Evolutionary conservation across 2,329 filamentous ascomycete genomes (phyloP).

Genomic region (Venturiaceae sp.): DNA sequence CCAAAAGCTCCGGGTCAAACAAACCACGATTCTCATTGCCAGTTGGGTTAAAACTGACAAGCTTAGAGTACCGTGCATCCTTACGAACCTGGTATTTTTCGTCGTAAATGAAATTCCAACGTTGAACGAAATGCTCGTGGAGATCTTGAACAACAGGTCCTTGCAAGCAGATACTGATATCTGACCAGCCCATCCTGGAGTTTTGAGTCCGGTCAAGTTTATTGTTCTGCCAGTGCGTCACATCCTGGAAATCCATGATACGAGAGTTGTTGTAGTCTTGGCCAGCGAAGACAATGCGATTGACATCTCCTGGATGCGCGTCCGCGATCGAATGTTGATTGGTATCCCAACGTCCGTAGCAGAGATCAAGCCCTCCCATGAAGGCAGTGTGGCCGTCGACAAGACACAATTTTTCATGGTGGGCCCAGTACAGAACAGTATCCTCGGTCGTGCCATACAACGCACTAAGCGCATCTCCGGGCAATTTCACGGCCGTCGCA

Average conservation of each 20-base stretch:
- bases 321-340: conserved; percentile 77
- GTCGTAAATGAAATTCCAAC: conserved; percentile 86
- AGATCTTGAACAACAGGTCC: conserved; percentile 70
- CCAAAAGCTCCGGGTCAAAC: not conserved
- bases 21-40: not conserved
- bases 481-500: conserved; percentile 51
- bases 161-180: conserved; percentile 66
- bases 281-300: conserved; percentile 71
- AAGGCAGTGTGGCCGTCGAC: conserved; percentile 73
- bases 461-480: conserved; percentile 62
- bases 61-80: conserved; percentile 18
- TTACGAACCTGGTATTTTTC: conserved; percentile 64
- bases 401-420: conserved; percentile 84
- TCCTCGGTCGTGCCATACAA: conserved; percentile 76
- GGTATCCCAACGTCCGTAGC: conserved; percentile 80
- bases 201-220: conserved; percentile 71
- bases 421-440: conserved; percentile 82
- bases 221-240: conserved; percentile 70
- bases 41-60: not conserved
- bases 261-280: conserved; percentile 89
- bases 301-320: conserved; percentile 67
- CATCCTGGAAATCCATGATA: conserved; percentile 72
- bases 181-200: conserved; percentile 89
- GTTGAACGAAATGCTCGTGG: conserved; percentile 67
- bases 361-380: conserved; percentile 86